Evolutionary conservation across 495 filamentous ascomycete genomes (phyloP), one percentile per base, ranked within the genome.

Genomic region (Xanthoparmelia taractica): DNA sequence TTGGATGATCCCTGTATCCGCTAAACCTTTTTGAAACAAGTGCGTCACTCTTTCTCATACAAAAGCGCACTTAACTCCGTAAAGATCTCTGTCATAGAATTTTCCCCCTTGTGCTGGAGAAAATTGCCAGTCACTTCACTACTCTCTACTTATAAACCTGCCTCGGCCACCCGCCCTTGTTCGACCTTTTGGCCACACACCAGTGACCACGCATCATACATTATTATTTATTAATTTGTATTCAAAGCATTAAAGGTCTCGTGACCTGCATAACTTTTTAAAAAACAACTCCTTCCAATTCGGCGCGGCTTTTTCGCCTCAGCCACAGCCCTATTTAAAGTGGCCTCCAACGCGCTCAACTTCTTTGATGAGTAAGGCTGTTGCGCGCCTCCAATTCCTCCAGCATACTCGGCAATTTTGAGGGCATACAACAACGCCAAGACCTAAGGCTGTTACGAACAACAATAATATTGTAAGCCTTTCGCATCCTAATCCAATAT

Each of bases 231-330:
- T 56, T 10, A 2, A 40, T 10, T 15, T 11, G 13, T 40, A 2
- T 12, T 40, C 37, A 13, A 20, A 57, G 54, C 54, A 58, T 58
- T 38, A 37, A 38, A 36, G 34, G 33, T 38, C 34, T 41, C 56
- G 56, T 58, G 38, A 41, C 38, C 48, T 52, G 48, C 48, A 52
- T 52, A 52, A 52, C 48, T 52, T 52, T 52, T 52, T 7, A n/a
- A 4, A 20, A 4, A 6, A 2, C 6, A 3, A 8, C 45, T 4
- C 8, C 10, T n/a, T 8, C 4, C 41, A n/a, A n/a, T n/a, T n/a
- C n/a, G n/a, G n/a, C n/a, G n/a, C n/a, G n/a, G n/a, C 18, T n/a
- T n/a, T n/a, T n/a, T 25, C 12, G 45, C n/a, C 23, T 17, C 48
- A 52, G 48, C 48, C 48, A 15, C 27, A 52, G 25, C 27, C 25